Base-by-base conservation (phyloP, 2,329 filamentous ascomycete species). In the Aureobasidium sp. region DNA sequence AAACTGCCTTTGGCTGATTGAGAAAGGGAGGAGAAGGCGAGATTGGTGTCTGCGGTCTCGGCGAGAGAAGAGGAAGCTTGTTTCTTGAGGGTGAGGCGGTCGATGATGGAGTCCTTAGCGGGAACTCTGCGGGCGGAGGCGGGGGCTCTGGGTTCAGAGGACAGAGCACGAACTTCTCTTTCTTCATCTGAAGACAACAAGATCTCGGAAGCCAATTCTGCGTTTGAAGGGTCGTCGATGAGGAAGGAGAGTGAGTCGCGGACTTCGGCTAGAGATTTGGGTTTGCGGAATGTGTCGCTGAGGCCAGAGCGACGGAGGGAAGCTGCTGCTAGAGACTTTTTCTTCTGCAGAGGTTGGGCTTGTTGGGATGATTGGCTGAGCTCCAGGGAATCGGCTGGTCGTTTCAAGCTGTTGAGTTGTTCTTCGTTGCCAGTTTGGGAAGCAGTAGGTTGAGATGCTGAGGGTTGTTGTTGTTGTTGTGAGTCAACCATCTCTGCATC, bases 211-310 rank as follows among this genome's bases (percentile, higher is more conserved):
- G 63, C 63, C 65, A 88, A 84, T 31, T 88, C 86, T 50, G 92
- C 89, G 29, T 77, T 71, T 9, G 82, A 74, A 23, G 84, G 83
- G 45, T 88, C 87, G 60, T 97, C 94, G 20, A 97, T 90, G 13
- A 98, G 85, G 77, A 91, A 93, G 6, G 93, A 97, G 9, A 98
- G 82, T 0, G 93, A 93, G 76, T 95, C 89, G 65, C 94, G 90
- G 68, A 98, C 92, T 73, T 98, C 93, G 33, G 90, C 89, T 13
- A 97, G 82, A 23, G 90, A 92, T 7, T 91, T 85, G 0, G 94
- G 93, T 72, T 90, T 94, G 77, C 80, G 53, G 80, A 80, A 77
- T 7, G 75, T 74, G 23, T 88, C 81, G 27, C 73, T 43, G 18
- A 48, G 54, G 25, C 45, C 64, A 23, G 48, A 54, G 36, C 66